Evolutionary conservation across 352 stramenopile species (phyloP).

Genomic region (Aphanomyces invadans): DNA sequence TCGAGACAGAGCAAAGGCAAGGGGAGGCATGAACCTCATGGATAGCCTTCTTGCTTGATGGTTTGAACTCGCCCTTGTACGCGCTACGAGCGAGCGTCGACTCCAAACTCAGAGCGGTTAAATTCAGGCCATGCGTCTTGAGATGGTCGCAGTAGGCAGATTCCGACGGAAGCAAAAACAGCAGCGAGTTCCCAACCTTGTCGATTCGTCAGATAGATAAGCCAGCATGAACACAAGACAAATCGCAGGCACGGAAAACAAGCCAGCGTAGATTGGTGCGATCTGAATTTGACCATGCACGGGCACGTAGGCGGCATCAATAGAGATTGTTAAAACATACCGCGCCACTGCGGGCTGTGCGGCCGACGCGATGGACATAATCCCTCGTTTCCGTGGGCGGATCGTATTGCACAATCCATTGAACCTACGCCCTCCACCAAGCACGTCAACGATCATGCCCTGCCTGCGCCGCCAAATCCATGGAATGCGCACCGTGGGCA

Average conservation of each 20-base stretch:
- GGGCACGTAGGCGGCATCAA: too few relatives aligned
- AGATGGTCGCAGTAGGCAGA: slow-evolving; percentile 91
- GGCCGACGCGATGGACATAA: slow-evolving; percentile 85
- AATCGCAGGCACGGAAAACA: too few relatives aligned
- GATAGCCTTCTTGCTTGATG: slow-evolving; percentile 69
- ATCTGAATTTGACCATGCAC: too few relatives aligned
- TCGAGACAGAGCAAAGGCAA: too few relatives aligned
- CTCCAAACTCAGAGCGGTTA: slow-evolving; percentile 81
- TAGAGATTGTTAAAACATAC: too few relatives aligned
- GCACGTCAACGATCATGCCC: background rate
- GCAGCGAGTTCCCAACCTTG: slow-evolving; percentile 87
- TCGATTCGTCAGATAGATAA: too few relatives aligned
- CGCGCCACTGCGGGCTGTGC: slow-evolving; percentile 51
- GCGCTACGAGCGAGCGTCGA: slow-evolving; percentile 65
- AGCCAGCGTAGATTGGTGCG: too few relatives aligned
- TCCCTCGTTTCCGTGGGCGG: slow-evolving; percentile 75
- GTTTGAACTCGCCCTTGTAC: slow-evolving; percentile 35
- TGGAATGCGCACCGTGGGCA: slow-evolving; percentile 45
- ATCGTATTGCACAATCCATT: slow-evolving; percentile 93
- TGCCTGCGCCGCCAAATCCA: too few relatives aligned
- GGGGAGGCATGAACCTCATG: slow-evolving; percentile 43
- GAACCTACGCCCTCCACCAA: slow-evolving; percentile 29
- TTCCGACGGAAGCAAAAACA: slow-evolving; percentile 97
- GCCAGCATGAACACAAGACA: too few relatives aligned
- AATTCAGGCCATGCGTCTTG: slow-evolving; percentile 63